phyloP scores from a whole-genome alignment of 108 stramenopile genomes.

The Nitzschia sp. region DNA sequence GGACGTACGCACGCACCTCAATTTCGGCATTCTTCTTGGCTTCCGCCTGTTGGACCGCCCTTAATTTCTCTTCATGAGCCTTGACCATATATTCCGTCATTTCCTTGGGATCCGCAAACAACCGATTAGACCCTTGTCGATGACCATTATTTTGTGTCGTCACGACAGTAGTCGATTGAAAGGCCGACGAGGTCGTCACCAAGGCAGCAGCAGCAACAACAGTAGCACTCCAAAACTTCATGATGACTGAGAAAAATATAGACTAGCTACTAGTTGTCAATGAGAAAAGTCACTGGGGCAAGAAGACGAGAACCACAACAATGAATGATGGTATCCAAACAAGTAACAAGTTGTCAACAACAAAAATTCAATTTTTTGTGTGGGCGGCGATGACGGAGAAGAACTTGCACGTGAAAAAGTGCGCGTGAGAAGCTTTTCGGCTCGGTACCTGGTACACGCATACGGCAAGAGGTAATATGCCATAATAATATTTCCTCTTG shows the following conservation, averaged over 20 bases:
- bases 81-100: slow-evolving; percentile 79
- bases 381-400: too few species aligned
- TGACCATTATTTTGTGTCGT: background rate
- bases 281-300: too few species aligned
- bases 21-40: slow-evolving; percentile 75
- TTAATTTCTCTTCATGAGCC: slow-evolving; percentile 81
- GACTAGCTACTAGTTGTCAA: too few species aligned
- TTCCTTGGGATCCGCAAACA: slow-evolving; percentile 12
- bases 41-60: slow-evolving; percentile 62
- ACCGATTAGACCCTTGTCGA: background rate
- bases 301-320: too few species aligned
- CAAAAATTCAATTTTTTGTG: too few species aligned
- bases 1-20: slow-evolving; percentile 40
- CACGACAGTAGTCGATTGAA: background rate
- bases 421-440: too few species aligned
- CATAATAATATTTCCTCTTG: too few species aligned
- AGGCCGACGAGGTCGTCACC: background rate
- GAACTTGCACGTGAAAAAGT: too few species aligned
- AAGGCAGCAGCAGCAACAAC: background rate
- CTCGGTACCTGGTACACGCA: too few species aligned
- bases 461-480: too few species aligned
- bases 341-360: too few species aligned
- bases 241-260: too few species aligned
- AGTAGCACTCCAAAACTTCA: slow-evolving; percentile 3
- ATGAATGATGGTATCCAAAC: background rate